Percentiles rank a stretch among this genome's conserved stretches.
Evolutionary conservation across 1,284 basidiomycete genomes (phyloP).

Genomic region (Irpex sp.): DNA sequence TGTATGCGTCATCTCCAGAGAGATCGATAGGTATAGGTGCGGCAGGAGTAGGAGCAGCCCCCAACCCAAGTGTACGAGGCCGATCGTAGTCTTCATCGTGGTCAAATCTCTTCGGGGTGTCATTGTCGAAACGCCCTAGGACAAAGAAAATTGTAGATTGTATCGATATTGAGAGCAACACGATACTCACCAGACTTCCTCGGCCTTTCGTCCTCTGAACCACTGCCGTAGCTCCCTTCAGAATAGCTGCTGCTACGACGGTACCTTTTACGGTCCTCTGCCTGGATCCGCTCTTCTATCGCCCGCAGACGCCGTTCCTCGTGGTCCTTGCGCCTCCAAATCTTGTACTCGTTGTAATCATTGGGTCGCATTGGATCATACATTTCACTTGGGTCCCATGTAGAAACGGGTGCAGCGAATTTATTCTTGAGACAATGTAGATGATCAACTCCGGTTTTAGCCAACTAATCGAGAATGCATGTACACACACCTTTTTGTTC

Average conservation of each 20-base stretch:
- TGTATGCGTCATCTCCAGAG: constrained; percentile 57
- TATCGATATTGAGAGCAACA: constrained; percentile 26
- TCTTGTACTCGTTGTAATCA: constrained; percentile 81
- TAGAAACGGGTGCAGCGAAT: constrained; percentile 39
- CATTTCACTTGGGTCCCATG: constrained; percentile 73
- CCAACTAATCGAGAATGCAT: background rate
- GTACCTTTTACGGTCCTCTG: constrained; percentile 53
- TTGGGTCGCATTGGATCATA: constrained; percentile 82
- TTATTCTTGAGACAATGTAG: constrained; percentile 61
- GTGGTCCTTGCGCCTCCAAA: constrained; percentile 67
- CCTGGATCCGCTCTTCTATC: constrained; percentile 49
- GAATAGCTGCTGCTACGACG: constrained; percentile 58
- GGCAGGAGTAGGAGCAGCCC: constrained; percentile 23
- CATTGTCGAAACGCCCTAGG: constrained; percentile 29
- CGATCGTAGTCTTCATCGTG: constrained; percentile 40
- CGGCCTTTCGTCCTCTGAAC: constrained; percentile 64
- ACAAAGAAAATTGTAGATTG: constrained; percentile 46
- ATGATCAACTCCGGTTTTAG: background rate
- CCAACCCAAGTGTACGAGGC: constrained; percentile 24
- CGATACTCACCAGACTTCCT: constrained; percentile 56
- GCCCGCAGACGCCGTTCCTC: constrained; percentile 60
- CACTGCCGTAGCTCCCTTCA: constrained; percentile 51
- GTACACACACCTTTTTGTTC: constrained; percentile 55
- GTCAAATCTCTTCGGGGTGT: constrained; percentile 27
- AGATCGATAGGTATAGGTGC: constrained; percentile 28